Percentiles rank a stretch among this genome's conserved stretches.
These are phyloP conservation scores for Paecilomyces sp. DNA, from an alignment of 2,329 filamentous ascomycete genomes.

Conservation along the genomic window DNA sequence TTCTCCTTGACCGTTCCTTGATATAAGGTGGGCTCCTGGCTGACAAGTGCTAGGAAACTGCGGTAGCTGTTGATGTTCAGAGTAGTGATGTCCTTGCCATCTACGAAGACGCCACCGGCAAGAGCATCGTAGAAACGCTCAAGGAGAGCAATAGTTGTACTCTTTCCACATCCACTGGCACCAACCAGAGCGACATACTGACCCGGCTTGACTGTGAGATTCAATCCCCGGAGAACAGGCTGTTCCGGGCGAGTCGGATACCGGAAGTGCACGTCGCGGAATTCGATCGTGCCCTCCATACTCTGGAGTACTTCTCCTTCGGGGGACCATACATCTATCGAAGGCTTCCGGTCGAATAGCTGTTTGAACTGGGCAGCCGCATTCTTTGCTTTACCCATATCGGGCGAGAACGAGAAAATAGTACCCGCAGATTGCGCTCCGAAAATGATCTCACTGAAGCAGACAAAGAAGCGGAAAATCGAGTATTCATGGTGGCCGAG, in stretches of 20 bases:
- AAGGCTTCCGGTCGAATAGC: conserved; percentile 74
- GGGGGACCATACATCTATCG: conserved; percentile 73
- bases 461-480: conserved; percentile 86
- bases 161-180: conserved; percentile 91
- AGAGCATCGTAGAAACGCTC: conserved; percentile 94
- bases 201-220: conserved; percentile 44
- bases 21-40: conserved; percentile 90
- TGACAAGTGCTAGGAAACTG: conserved; percentile 75
- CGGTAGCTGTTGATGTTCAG: conserved; percentile 85
- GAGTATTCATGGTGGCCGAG: conserved; percentile 64
- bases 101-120: conserved; percentile 70
- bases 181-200: conserved; percentile 70
- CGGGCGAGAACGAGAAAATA: conserved; percentile 82
- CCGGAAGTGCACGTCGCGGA: conserved; percentile 86
- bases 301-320: conserved; percentile 57
- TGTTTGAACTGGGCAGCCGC: conserved; percentile 73
- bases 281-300: conserved; percentile 75
- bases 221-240: conserved; percentile 80
- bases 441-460: conserved; percentile 82
- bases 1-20: conserved; percentile 89
- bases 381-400: conserved; percentile 88
- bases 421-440: conserved; percentile 86
- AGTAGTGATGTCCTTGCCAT: conserved; percentile 71
- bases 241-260: conserved; percentile 89
- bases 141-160: conserved; percentile 81